Evolutionary conservation across 2,329 filamentous ascomycete species (phyloP).

Genomic region (Xylaria sp.): DNA sequence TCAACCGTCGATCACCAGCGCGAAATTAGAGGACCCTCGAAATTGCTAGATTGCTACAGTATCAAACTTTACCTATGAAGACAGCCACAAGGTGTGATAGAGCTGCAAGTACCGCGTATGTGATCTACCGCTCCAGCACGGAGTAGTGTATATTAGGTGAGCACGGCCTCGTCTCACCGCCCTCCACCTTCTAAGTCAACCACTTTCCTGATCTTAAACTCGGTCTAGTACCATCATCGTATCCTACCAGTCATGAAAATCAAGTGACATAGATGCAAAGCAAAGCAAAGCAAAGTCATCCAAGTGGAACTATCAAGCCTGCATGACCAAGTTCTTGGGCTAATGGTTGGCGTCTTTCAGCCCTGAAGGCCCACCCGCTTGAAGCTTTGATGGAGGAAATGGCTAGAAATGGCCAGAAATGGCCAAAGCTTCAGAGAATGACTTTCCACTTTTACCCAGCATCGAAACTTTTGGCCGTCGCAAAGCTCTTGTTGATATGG

Average conservation of each 20-base stretch:
- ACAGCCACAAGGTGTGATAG: constrained; percentile 27
- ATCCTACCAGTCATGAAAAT: neutral
- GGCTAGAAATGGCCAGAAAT: no score
- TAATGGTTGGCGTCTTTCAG: constrained; percentile 24
- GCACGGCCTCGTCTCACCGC: constrained; percentile 13
- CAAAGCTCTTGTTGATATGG: neutral
- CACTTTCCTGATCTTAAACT: neutral
- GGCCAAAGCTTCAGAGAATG: constrained; percentile 11
- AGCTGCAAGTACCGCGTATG: constrained; percentile 13
- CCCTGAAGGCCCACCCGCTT: constrained; percentile 25
- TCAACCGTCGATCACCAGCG: constrained; percentile 38
- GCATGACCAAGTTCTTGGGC: constrained; percentile 5
- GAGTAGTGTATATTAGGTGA: neutral
- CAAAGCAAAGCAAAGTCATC: constrained; percentile 19
- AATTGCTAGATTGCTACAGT: constrained; percentile 33
- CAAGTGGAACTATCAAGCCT: constrained; percentile 18
- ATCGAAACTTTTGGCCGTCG: neutral
- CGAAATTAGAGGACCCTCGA: constrained; percentile 38
- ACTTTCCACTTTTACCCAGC: constrained; percentile 14
- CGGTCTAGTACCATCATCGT: neutral
- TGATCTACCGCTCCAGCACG: neutral
- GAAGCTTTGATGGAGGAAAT: neutral
- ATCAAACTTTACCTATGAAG: constrained; percentile 17
- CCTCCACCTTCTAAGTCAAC: neutral
- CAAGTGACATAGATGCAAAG: constrained; percentile 20